Evolutionary conservation across 345 rosid genomes (phyloP).

Genomic region (Linum lewisii): DNA sequence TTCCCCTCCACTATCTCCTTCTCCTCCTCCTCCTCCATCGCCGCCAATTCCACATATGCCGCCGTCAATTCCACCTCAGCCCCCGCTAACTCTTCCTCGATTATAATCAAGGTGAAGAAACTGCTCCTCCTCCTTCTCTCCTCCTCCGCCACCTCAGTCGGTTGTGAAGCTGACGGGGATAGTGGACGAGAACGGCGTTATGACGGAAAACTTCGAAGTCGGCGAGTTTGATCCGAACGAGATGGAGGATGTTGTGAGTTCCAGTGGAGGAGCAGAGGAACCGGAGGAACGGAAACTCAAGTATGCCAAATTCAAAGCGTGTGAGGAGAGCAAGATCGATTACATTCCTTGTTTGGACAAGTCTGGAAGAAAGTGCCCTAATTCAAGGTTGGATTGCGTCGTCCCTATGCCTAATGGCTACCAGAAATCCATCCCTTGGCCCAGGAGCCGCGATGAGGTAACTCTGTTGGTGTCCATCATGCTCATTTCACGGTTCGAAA

Average conservation of each 20-base stretch:
- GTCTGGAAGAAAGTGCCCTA: conserved; percentile 52
- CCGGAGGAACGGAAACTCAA: conserved; percentile 6
- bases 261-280: conserved; percentile 9
- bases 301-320: conserved; percentile 22
- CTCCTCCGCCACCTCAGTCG: conserved; percentile 18
- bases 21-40: conserved; percentile 14
- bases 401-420: conserved; percentile 45
- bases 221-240: conserved; percentile 29
- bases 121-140: background rate
- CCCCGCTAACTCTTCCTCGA: conserved; percentile 20
- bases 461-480: background rate
- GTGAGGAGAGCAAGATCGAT: conserved; percentile 31
- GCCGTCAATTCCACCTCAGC: conserved; percentile 14
- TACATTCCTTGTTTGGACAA: conserved; percentile 45
- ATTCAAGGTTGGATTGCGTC: conserved; percentile 38
- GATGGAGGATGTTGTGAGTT: conserved; percentile 19
- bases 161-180: conserved; percentile 37
- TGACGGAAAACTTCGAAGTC: conserved; percentile 36
- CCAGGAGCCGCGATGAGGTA: conserved; percentile 57
- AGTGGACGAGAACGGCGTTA: conserved; percentile 49
- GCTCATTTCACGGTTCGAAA: background rate
- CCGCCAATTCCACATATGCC: conserved; percentile 23
- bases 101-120: background rate
- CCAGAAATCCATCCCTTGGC: conserved; percentile 42
- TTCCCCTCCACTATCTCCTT: conserved; percentile 17